Percentiles rank a stretch among this genome's conserved stretches.
Conservation (phyloP, 768 basidiomycete species). For the Calocybe gangraenosa region DNA sequence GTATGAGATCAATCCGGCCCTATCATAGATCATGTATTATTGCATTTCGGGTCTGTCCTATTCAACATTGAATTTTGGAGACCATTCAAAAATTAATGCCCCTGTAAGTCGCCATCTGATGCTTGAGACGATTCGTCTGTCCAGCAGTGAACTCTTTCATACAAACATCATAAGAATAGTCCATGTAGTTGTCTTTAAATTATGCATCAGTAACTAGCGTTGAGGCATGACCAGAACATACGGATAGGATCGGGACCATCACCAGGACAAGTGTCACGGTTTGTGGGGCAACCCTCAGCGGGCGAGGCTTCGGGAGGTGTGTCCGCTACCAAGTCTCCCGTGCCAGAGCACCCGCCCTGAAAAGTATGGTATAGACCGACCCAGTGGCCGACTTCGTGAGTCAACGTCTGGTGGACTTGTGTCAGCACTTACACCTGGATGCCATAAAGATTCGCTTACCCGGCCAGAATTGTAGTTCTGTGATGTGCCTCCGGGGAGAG, state of each 20-base stretch:
- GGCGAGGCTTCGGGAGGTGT: constrained; percentile 38
- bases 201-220: neutral
- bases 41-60: constrained; percentile 2
- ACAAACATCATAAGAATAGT: constrained; percentile 43
- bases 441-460: constrained; percentile 11
- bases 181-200: constrained; percentile 40
- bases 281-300: constrained; percentile 32
- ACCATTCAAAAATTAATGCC: constrained; percentile 22
- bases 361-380: constrained; percentile 55
- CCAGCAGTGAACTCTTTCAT: constrained; percentile 42
- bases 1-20: too few species aligned
- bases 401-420: constrained; percentile 32
- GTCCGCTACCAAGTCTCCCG: constrained; percentile 37
- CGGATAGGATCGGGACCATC: constrained; percentile 32
- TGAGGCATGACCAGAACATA: constrained; percentile 4
- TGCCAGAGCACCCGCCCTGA: constrained; percentile 38
- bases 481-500: constrained; percentile 36
- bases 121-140: constrained; percentile 31
- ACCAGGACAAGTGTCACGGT: constrained; percentile 26
- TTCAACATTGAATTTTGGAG: too few species aligned
- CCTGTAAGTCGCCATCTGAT: constrained; percentile 39
- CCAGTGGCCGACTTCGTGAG: constrained; percentile 57
- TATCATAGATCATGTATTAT: too few species aligned
- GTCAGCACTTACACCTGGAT: constrained; percentile 9
- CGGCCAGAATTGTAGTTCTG: constrained; percentile 36